phyloP scores from a whole-genome alignment of 2,329 filamentous ascomycete genomes.

The Malbranchea zuffiana region DNA sequence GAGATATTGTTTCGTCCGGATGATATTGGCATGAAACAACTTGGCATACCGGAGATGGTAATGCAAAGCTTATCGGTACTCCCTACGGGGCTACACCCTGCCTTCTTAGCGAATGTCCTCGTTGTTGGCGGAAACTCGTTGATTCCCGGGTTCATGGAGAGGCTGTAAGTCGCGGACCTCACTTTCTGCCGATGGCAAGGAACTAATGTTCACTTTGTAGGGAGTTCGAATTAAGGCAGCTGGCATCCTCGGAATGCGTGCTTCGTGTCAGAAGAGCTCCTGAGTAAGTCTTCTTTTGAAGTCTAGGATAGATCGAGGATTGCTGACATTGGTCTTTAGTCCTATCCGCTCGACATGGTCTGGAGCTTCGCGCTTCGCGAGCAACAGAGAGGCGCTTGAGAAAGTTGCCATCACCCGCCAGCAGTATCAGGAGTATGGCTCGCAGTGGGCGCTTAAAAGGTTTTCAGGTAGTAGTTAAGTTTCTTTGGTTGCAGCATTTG shows the following conservation, averaged over 20 bases:
- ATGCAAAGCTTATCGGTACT: constrained; percentile 64
- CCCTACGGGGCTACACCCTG: constrained; percentile 73
- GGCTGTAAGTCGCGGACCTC: constrained; percentile 43
- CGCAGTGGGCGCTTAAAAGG: constrained; percentile 59
- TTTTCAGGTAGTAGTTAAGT: constrained; percentile 40
- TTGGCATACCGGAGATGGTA: constrained; percentile 71
- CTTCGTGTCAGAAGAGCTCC: constrained; percentile 60
- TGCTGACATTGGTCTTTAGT: constrained; percentile 20
- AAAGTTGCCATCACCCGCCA: constrained; percentile 67
- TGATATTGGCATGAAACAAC: constrained; percentile 75
- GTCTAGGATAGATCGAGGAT: not conserved
- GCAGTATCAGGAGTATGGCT: constrained; percentile 83
- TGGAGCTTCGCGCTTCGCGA: constrained; percentile 69
- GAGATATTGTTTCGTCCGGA: constrained; percentile 79
- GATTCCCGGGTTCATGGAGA: constrained; percentile 69
- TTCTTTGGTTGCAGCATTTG: not conserved
- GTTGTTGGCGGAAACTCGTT: constrained; percentile 78
- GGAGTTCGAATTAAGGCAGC: constrained; percentile 58
- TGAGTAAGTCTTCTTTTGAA: constrained; percentile 38
- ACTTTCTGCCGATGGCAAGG: not conserved
- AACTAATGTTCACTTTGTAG: constrained; percentile 23
- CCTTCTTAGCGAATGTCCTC: constrained; percentile 73
- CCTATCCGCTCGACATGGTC: constrained; percentile 75
- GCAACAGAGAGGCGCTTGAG: constrained; percentile 52
- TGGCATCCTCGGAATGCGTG: constrained; percentile 64